These are phyloP conservation scores for Grammothele lineata DNA, from an alignment of 768 basidiomycete genomes.

Conservation along the genomic window DNA sequence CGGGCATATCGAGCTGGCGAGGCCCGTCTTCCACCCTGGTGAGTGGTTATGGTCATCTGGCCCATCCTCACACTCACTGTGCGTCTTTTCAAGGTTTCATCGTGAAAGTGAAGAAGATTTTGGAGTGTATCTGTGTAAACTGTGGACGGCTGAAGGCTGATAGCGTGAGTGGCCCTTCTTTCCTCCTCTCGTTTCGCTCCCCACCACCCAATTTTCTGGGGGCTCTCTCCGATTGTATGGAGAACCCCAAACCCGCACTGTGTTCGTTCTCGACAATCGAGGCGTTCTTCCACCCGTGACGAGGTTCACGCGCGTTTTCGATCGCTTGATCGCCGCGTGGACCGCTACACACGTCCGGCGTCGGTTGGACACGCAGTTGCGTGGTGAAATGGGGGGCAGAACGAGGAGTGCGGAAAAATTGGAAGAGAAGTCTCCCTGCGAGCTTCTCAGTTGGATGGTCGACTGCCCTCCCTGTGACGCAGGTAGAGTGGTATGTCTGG, in stretches of 20 bases:
- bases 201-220: slow-evolving; percentile 96
- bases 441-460: slow-evolving; percentile 37
- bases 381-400: slow-evolving; percentile 98
- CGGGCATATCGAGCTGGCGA: slow-evolving; percentile 94
- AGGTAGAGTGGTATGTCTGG: slow-evolving; percentile 49
- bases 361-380: slow-evolving; percentile 83
- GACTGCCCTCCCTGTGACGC: slow-evolving; percentile 68
- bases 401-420: slow-evolving; percentile 85
- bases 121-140: slow-evolving; percentile 98
- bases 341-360: slow-evolving; percentile 62
- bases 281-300: slow-evolving; percentile 80
- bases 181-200: slow-evolving; percentile 89
- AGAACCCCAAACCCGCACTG: slow-evolving; percentile 93
- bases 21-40: slow-evolving; percentile 98
- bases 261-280: slow-evolving; percentile 73
- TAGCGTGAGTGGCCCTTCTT: slow-evolving; percentile 82
- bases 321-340: slow-evolving; percentile 91
- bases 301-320: slow-evolving; percentile 83
- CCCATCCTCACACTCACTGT: neutral
- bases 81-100: slow-evolving; percentile 72
- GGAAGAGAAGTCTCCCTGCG: slow-evolving; percentile 9
- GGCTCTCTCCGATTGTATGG: slow-evolving; percentile 91
- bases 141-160: slow-evolving; percentile 98
- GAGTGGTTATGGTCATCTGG: slow-evolving; percentile 26
- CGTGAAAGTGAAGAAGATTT: slow-evolving; percentile 98